phyloP scores from a whole-genome alignment of 257 asterid species.

The Solanum tarapatanum region DNA sequence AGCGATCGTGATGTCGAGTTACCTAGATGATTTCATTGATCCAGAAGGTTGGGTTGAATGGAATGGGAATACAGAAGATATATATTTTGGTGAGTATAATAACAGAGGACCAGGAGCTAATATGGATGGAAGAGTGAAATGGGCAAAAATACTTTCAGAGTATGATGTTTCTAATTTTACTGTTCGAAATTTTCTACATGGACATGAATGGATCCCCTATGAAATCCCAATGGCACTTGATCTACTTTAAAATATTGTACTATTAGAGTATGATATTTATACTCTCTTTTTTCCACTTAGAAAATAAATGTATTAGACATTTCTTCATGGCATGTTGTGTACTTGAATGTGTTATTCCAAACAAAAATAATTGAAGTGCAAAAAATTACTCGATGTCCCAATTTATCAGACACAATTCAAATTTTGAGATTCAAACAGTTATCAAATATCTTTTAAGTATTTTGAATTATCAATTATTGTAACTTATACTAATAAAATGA shows the following conservation, averaged over 20 bases:
- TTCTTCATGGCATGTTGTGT: not conserved
- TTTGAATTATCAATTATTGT: too few species aligned
- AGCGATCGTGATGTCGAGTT: too few species aligned
- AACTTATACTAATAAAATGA: too few species aligned
- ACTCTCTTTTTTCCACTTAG: not conserved
- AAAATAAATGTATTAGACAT: not conserved
- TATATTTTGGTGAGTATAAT: not conserved
- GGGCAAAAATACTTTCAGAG: not conserved
- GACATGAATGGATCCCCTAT: not conserved
- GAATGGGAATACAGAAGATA: too few species aligned
- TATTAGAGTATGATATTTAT: not conserved
- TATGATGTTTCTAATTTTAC: not conserved
- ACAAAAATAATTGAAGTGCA: not conserved
- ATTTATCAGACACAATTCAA: accelerated
- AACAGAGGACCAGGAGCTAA: not conserved
- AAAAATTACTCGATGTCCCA: too few species aligned
- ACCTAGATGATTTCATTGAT: too few species aligned
- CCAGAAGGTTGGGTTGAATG: too few species aligned
- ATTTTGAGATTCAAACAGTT: accelerated
- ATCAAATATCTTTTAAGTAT: too few species aligned
- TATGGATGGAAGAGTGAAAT: not conserved
- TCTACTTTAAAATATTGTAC: not conserved
- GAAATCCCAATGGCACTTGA: not conserved
- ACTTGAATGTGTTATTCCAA: not conserved
- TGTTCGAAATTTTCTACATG: not conserved